These are phyloP conservation scores for Hypomyces rosellus DNA, from an alignment of 2,329 filamentous ascomycete genomes.

Conservation along the genomic window DNA sequence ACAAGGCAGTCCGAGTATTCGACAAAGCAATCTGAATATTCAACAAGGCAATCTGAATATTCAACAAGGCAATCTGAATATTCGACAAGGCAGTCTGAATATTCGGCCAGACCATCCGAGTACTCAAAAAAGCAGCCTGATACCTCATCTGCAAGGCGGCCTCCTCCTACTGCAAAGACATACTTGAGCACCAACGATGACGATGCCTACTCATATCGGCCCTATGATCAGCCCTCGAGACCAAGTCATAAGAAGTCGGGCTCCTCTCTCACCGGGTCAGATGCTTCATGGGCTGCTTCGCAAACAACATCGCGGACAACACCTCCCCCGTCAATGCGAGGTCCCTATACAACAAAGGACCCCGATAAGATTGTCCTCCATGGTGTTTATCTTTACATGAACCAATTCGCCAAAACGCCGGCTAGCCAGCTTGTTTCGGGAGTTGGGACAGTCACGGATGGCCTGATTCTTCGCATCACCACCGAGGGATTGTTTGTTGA, in stretches of 20 bases:
- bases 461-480: constrained; percentile 83
- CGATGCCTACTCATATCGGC: constrained; percentile 65
- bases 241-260: constrained; percentile 32
- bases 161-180: constrained; percentile 48
- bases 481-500: constrained; percentile 96
- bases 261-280: constrained; percentile 64
- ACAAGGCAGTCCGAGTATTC: neutral
- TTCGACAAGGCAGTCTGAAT: neutral
- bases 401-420: constrained; percentile 80
- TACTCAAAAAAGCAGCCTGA: constrained; percentile 16
- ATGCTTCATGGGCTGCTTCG: constrained; percentile 80
- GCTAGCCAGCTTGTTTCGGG: constrained; percentile 84
- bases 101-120: neutral
- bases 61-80: neutral
- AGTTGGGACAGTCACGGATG: constrained; percentile 81
- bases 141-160: constrained; percentile 12
- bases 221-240: constrained; percentile 60
- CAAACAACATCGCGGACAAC: constrained; percentile 78
- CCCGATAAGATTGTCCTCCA: constrained; percentile 95
- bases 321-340: constrained; percentile 70
- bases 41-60: neutral
- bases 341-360: constrained; percentile 79
- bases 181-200: constrained; percentile 53
- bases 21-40: neutral
- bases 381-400: constrained; percentile 88